phyloP scores from a whole-genome alignment of 768 basidiomycete species.

The Pleurotus ostreatus region DNA sequence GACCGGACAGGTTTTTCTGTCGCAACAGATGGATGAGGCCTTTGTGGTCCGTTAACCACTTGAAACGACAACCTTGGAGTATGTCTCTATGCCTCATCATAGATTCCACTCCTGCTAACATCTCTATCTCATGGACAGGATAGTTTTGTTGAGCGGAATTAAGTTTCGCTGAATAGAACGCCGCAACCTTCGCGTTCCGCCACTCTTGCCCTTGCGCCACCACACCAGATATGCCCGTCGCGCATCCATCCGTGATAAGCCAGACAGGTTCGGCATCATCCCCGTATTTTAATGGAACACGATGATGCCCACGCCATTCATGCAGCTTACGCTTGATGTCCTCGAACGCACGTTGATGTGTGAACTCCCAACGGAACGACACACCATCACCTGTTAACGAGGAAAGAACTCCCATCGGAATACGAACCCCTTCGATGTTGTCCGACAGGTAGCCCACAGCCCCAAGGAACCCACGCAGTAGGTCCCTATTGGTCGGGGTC shows the following conservation, averaged over 20 bases:
- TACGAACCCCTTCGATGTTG: constrained; percentile 17
- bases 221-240: constrained; percentile 23
- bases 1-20: constrained; percentile 30
- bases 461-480: constrained; percentile 28
- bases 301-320: constrained; percentile 12
- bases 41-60: constrained; percentile 31
- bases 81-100: constrained; percentile 25
- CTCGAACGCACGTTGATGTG: constrained; percentile 8
- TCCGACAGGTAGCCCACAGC: constrained; percentile 29
- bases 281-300: constrained; percentile 14
- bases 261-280: constrained; percentile 21
- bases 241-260: constrained; percentile 27
- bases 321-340: constrained; percentile 24
- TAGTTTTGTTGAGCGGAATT: constrained; percentile 32
- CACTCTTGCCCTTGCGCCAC: constrained; percentile 25
- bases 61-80: constrained; percentile 24
- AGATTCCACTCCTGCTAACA: constrained; percentile 32
- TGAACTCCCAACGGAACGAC: constrained; percentile 26
- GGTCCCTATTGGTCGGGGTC: constrained; percentile 19
- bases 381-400: constrained; percentile 14
- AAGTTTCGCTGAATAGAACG: constrained; percentile 29
- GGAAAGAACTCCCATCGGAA: constrained; percentile 26
- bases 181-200: constrained; percentile 25
- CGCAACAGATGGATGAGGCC: constrained; percentile 24
- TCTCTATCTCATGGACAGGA: constrained; percentile 34